Percentiles rank a stretch among this genome's conserved stretches.
Conservation (phyloP, 2,329 filamentous ascomycete species). For the Cordyceps fumosorosea region DNA sequence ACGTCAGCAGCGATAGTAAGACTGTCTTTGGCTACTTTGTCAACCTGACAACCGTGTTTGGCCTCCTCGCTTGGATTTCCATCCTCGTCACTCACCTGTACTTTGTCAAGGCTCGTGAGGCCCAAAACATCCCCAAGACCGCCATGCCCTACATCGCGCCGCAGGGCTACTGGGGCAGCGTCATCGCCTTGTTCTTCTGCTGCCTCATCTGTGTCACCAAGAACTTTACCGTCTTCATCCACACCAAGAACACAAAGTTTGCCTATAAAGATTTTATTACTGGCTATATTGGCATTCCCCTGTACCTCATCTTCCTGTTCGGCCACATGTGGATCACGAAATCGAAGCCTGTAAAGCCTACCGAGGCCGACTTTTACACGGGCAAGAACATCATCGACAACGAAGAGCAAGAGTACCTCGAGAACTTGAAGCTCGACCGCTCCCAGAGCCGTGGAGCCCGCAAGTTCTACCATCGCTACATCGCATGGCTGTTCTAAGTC, state of each 20-base stretch:
- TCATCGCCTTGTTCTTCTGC: constrained; percentile 62
- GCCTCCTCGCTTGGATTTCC: constrained; percentile 60
- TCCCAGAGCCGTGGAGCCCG: constrained; percentile 21
- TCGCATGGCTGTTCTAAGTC: constrained; percentile 32
- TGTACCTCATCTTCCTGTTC: constrained; percentile 64
- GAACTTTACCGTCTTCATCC: constrained; percentile 69
- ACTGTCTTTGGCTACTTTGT: constrained; percentile 59
- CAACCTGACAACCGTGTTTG: constrained; percentile 61
- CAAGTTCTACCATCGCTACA: constrained; percentile 32
- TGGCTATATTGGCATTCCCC: constrained; percentile 68
- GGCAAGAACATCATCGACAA: constrained; percentile 69
- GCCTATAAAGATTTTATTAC: constrained; percentile 74
- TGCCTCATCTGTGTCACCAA: constrained; percentile 72
- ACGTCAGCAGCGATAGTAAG: constrained; percentile 50
- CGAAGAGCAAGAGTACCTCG: constrained; percentile 65
- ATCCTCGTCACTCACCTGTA: constrained; percentile 61
- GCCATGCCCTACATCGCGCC: constrained; percentile 61
- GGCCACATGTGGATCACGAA: constrained; percentile 57
- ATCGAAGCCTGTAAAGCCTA: constrained; percentile 47
- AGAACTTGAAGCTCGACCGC: constrained; percentile 24
- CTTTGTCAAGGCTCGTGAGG: constrained; percentile 56
- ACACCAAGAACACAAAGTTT: constrained; percentile 46
- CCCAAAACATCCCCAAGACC: constrained; percentile 50
- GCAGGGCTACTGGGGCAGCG: constrained; percentile 64
- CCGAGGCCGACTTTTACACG: constrained; percentile 61